Conservation (phyloP, 75 land plant genomes). For the Picea sitchensis region DNA sequence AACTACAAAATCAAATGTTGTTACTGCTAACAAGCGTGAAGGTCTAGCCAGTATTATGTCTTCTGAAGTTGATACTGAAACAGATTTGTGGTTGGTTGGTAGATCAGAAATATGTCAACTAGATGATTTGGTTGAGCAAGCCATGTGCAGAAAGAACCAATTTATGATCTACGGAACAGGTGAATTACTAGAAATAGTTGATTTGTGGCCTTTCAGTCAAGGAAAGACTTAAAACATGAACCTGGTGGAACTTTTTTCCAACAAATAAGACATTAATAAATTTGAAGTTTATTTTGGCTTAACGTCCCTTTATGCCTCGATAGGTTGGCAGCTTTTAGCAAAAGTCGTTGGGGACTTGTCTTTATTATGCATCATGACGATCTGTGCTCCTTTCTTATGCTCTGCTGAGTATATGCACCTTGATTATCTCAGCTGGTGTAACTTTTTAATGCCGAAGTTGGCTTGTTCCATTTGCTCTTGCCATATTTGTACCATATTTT, state of each 20-base stretch:
- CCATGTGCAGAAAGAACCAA: slow-evolving; percentile 24
- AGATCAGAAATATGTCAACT: slow-evolving; percentile 32
- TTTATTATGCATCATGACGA: slow-evolving; percentile 11
- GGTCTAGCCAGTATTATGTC: slow-evolving; percentile 5
- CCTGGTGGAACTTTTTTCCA: slow-evolving; percentile 5
- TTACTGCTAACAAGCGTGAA: slow-evolving; percentile 12
- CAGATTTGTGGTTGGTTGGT: slow-evolving; percentile 32
- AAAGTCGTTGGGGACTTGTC: slow-evolving; percentile 12
- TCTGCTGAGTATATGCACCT: slow-evolving; percentile 5
- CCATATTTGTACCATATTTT: slow-evolving; percentile 1
- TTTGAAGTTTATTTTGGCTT: slow-evolving; percentile 14
- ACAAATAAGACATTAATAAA: background rate
- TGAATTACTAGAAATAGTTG: slow-evolving; percentile 16
- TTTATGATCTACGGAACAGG: slow-evolving; percentile 25
- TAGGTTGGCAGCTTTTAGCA: slow-evolving; percentile 20
- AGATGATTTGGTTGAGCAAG: slow-evolving; percentile 36
- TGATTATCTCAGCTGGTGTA: slow-evolving; percentile 6
- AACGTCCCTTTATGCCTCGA: slow-evolving; percentile 6
- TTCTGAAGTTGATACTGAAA: slow-evolving; percentile 20
- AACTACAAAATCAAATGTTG: slow-evolving; percentile 23
- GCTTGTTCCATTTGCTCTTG: background rate
- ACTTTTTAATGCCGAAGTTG: background rate
- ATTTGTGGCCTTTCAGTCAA: slow-evolving; percentile 4
- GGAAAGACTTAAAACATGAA: background rate
- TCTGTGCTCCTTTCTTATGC: background rate